These are phyloP conservation scores for Alternaria dauci DNA, from an alignment of 2,329 filamentous ascomycete species.

Conservation along the genomic window DNA sequence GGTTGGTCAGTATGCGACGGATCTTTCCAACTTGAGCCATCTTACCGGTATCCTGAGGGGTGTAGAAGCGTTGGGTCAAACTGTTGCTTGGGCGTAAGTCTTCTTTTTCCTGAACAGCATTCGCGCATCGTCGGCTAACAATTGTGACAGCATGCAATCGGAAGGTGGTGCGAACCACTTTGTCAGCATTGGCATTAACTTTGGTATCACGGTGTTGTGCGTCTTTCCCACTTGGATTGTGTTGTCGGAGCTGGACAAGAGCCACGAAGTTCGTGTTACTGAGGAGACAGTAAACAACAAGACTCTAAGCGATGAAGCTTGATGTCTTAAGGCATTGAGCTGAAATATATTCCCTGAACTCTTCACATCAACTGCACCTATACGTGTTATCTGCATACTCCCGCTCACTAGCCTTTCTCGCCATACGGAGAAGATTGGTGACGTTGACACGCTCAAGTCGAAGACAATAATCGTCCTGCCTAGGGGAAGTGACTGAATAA, in stretches of 20 bases:
- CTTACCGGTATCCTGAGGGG: slow-evolving; percentile 49
- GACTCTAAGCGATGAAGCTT: slow-evolving; percentile 3
- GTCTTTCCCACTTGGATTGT: slow-evolving; percentile 47
- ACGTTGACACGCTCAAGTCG: too few relatives aligned
- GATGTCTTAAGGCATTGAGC: background rate
- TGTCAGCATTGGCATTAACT: slow-evolving; percentile 49
- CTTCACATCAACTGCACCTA: background rate
- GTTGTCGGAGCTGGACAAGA: slow-evolving; percentile 41
- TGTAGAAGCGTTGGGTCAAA: slow-evolving; percentile 47
- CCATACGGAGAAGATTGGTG: background rate
- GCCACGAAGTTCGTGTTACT: slow-evolving; percentile 39
- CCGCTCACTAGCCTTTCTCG: background rate
- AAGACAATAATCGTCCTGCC: too few relatives aligned
- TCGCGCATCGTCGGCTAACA: slow-evolving; percentile 17
- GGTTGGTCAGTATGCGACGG: slow-evolving; percentile 48
- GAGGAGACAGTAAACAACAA: slow-evolving; percentile 19
- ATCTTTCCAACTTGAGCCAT: slow-evolving; percentile 43
- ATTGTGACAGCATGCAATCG: slow-evolving; percentile 40
- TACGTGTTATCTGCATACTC: background rate
- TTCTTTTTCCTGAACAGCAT: background rate
- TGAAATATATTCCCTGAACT: background rate
- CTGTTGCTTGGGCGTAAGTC: slow-evolving; percentile 48
- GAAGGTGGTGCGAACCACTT: slow-evolving; percentile 49
- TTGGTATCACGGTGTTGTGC: slow-evolving; percentile 44
- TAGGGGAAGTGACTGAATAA: too few relatives aligned